Evolutionary conservation across 2,329 filamentous ascomycete species (phyloP), one percentile per base, ranked within the genome.

Genomic region (Verticillium alfalfae): DNA sequence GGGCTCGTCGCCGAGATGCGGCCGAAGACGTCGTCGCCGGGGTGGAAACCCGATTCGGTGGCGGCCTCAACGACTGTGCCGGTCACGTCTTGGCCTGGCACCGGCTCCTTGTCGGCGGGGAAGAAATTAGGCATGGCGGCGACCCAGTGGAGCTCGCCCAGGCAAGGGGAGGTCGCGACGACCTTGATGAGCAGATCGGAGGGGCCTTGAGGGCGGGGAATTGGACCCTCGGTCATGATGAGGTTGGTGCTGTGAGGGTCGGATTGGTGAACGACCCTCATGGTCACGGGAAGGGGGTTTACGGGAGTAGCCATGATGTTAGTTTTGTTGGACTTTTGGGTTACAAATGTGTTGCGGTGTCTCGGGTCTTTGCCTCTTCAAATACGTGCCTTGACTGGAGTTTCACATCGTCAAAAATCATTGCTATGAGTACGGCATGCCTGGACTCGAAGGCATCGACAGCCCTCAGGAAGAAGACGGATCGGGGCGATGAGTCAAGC

Each of bases 21-120:
- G 34, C 67, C 72, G 61, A 70, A 77, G 22, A 77, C 71, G 59
- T 73, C 69, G 57, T 74, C 70, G n/a, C 66, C 62, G 9, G 67
- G 58, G 13, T 68, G 66, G 65, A 79, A 79, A 8, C 60, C 62
- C 18, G 69, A 70, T 41, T 55, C 52, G 0, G 63, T 55, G 0
- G 73, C 69, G 1, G 72, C 67, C 1, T 64, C 60, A 13, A 75
- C 67, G 12, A 79, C 75, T 2, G 68, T 71, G 9, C 76, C 77
- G 0, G 75, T 69, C 22, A 78, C 66, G 60, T 79, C 77, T 45
- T 75, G 73, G 52, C 76, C 70, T 0, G 72, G 71, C 1, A 73
- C 68, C 36, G 69, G 70, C 13, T 64, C 63, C 60, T 66, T 67
- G 59, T 66, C 65, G 7, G 66, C 38, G 1, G 66, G 64, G 45